Percentiles rank a stretch among this genome's conserved stretches.
phyloP scores from a whole-genome alignment of 306 rosid genomes.

The Medicago truncatula region DNA sequence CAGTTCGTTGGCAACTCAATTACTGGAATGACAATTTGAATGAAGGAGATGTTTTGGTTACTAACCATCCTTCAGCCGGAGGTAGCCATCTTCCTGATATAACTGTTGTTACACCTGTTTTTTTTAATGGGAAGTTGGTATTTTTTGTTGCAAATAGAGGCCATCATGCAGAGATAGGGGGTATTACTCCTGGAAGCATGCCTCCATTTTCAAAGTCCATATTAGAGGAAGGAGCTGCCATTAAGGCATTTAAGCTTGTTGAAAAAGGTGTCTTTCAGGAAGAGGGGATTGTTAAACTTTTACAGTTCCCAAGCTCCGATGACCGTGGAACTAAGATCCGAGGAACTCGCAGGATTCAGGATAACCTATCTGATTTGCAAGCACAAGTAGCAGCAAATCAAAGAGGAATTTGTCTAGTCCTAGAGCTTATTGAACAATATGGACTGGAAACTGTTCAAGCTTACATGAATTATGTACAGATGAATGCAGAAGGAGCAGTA shows the following conservation, averaged over 20 bases:
- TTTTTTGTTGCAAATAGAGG: constrained; percentile 95
- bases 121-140: constrained; percentile 70
- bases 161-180: constrained; percentile 94
- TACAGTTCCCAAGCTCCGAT: constrained; percentile 64
- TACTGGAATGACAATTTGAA: constrained; percentile 74
- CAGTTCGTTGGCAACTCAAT: constrained; percentile 87
- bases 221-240: constrained; percentile 93
- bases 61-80: constrained; percentile 96
- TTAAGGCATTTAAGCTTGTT: constrained; percentile 91
- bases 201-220: constrained; percentile 92
- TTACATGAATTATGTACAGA: constrained; percentile 88
- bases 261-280: constrained; percentile 84
- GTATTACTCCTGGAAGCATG: constrained; percentile 96
- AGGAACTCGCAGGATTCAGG: constrained; percentile 87
- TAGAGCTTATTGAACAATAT: constrained; percentile 85
- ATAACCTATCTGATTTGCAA: constrained; percentile 88
- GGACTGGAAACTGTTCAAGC: constrained; percentile 88
- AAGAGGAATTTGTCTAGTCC: constrained; percentile 81
- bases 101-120: constrained; percentile 89
- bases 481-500: constrained; percentile 92
- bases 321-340: constrained; percentile 59
- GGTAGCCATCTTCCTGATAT: constrained; percentile 99
- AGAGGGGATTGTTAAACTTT: constrained; percentile 75
- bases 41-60: constrained; percentile 94
- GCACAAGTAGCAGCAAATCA: constrained; percentile 98